A percentile compares a stretch with the other conserved stretches of the same genome.
phyloP scores from a whole-genome alignment of 441 rosid species.

The Kokia cookei region DNA sequence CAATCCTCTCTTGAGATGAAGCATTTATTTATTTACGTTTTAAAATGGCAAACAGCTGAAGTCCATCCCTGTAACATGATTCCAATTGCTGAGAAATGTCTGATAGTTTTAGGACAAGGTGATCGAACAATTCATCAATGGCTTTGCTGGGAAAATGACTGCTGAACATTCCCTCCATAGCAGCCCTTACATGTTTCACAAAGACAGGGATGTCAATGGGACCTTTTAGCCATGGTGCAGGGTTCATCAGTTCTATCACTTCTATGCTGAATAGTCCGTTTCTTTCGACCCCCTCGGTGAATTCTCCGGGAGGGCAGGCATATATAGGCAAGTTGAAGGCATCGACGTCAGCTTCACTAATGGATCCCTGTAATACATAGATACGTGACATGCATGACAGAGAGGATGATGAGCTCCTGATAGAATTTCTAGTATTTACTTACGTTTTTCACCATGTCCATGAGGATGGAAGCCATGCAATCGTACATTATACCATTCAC shows the following conservation, averaged over 20 bases:
- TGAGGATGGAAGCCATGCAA: slow-evolving; percentile 29
- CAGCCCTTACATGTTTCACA: slow-evolving; percentile 28
- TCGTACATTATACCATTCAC: slow-evolving; percentile 30
- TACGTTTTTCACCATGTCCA: slow-evolving; percentile 36
- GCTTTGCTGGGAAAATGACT: slow-evolving; percentile 15
- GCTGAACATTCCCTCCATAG: slow-evolving; percentile 37
- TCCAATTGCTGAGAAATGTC: not conserved
- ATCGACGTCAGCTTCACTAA: slow-evolving; percentile 28
- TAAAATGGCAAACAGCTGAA: slow-evolving; percentile 18
- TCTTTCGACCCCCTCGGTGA: slow-evolving; percentile 12
- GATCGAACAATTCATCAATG: slow-evolving; percentile 24
- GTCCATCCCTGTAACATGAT: slow-evolving; percentile 7
- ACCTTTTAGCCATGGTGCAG: slow-evolving; percentile 23
- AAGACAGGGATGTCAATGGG: slow-evolving; percentile 13
- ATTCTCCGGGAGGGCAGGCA: slow-evolving; percentile 26
- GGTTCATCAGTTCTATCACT: slow-evolving; percentile 21
- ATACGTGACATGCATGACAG: no score
- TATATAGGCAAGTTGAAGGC: slow-evolving; percentile 42
- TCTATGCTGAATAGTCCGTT: slow-evolving; percentile 35
- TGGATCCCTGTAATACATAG: slow-evolving; percentile 22
- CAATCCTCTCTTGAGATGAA: not conserved
- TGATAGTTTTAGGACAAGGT: not conserved
- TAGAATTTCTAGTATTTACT: not conserved
- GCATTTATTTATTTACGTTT: slow-evolving; percentile 10
- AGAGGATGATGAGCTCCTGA: no score